Evolutionary conservation across 1,139 yeast species (phyloP).

Genomic region (Scheffersomyces insectosa): DNA sequence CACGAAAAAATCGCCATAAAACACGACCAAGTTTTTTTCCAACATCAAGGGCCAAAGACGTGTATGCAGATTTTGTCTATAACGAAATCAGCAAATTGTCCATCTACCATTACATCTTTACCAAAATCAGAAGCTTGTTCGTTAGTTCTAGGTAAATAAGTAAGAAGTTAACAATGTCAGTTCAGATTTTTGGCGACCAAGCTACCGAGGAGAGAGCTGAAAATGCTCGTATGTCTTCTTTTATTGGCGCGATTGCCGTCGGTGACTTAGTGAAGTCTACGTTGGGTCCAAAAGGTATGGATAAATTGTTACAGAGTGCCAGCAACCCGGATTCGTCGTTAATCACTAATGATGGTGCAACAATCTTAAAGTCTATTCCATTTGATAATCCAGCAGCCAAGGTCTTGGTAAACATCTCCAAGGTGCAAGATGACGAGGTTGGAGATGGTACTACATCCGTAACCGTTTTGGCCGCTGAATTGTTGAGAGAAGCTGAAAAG

Average conservation of each 20-base stretch:
- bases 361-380: conserved; percentile 90
- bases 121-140: background rate
- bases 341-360: conserved; percentile 98
- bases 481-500: conserved; percentile 92
- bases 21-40: background rate
- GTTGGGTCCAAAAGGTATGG: conserved; percentile 98
- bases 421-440: conserved; percentile 97
- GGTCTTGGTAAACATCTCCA: conserved; percentile 91
- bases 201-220: conserved; percentile 98
- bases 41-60: background rate
- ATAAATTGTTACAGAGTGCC: conserved; percentile 86
- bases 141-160: background rate
- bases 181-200: conserved; percentile 94
- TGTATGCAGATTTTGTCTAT: background rate
- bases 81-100: too few relatives aligned
- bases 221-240: conserved; percentile 94
- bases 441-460: conserved; percentile 99
- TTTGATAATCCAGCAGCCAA: conserved; percentile 98
- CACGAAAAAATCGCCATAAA: too few relatives aligned
- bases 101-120: background rate
- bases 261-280: conserved; percentile 97
- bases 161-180: conserved; percentile 49
- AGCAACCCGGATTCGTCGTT: conserved; percentile 69
- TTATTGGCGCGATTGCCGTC: conserved; percentile 98
- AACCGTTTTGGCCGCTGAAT: conserved; percentile 84